phyloP scores from a whole-genome alignment of 768 basidiomycete genomes.

The Kwoniella bestiolae region DNA sequence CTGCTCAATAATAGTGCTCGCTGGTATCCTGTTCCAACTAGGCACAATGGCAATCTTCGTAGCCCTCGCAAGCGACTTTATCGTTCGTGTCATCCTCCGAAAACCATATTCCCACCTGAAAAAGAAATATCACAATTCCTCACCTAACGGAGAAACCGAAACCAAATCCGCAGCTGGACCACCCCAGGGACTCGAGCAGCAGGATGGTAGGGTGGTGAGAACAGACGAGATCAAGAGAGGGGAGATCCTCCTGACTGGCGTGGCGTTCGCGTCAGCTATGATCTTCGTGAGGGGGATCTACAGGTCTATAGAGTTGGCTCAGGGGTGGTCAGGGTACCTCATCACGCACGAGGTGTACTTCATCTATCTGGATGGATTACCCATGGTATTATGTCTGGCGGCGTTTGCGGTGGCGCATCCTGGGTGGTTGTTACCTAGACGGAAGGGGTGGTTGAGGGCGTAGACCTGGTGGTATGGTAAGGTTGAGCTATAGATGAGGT shows the following conservation, averaged over 20 bases:
- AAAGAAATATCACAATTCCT: not conserved
- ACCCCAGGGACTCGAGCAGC: not conserved
- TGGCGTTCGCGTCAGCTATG: conserved; percentile 43
- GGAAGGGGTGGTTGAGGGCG: conserved; percentile 22
- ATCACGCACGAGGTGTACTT: conserved; percentile 39
- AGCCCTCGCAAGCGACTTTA: conserved; percentile 48
- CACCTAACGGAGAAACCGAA: not conserved
- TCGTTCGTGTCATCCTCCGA: conserved; percentile 34
- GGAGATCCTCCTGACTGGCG: conserved; percentile 32
- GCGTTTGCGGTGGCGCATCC: conserved; percentile 41
- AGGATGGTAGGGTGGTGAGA: not conserved
- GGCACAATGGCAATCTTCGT: conserved; percentile 50
- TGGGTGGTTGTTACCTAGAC: conserved; percentile 39
- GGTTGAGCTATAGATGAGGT: too few relatives aligned
- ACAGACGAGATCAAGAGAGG: conserved; percentile 26
- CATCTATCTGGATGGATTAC: conserved; percentile 37
- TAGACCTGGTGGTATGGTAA: too few relatives aligned
- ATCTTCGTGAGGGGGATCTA: conserved; percentile 49
- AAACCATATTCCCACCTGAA: conserved; percentile 30
- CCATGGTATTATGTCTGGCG: conserved; percentile 42
- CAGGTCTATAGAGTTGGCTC: conserved; percentile 47
- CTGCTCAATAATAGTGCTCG: too few relatives aligned
- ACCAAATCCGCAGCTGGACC: too few relatives aligned
- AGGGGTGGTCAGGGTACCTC: conserved; percentile 48
- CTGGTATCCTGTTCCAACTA: conserved; percentile 53